Evolutionary conservation across 306 rosid species (phyloP), one percentile per base, ranked within the genome.

Genomic region (cucumber (Cucumis sativus)): DNA sequence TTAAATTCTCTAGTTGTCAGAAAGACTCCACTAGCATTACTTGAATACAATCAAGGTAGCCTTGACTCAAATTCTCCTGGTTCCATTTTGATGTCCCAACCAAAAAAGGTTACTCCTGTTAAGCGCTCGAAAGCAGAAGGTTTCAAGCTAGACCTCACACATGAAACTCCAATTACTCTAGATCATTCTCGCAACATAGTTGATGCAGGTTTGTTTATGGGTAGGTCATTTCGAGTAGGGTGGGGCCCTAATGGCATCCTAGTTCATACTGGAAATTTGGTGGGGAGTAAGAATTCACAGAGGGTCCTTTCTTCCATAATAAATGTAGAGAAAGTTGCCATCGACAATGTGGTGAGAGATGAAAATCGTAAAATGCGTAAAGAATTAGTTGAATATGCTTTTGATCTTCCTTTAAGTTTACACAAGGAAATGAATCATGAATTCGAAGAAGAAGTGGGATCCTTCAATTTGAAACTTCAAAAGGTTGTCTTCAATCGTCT

Each of bases 231-330:
- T 84, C 92, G 97, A 23, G 91, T 95, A 60, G 99, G 97, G 21
- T 95, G 98, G 99, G 99, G 99, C 56, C 99, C 99, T 17, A 92
- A 89, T 85, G 99, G 99, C 63, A 72, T 87, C 82, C 97, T 95
- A 56, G 88, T 92, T 80, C 97, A 95, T 78, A 75, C 92, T 82
- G 99, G 99, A 76, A 81, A 85, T 73, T 90, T 85, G 17, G 84
- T 88, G 63, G 91, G 92, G 52, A 81, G 90, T 81, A 82, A 77
- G n/a, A 68, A 83, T 63, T 82, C 87, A 59, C 86, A 82, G 73
- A 86, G 63, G 74, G 66, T 86, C 75, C 71, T 95, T 41, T 92
- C 97, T 68, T 95, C 97, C 41, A 86, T 90, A n/a, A 81, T 95
- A 83, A 86, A 83, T 81, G 68, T 95, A 79, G 97, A 92, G 84